Evolutionary conservation across 768 basidiomycete species (phyloP).

Genomic region (Sutorius australiensis): DNA sequence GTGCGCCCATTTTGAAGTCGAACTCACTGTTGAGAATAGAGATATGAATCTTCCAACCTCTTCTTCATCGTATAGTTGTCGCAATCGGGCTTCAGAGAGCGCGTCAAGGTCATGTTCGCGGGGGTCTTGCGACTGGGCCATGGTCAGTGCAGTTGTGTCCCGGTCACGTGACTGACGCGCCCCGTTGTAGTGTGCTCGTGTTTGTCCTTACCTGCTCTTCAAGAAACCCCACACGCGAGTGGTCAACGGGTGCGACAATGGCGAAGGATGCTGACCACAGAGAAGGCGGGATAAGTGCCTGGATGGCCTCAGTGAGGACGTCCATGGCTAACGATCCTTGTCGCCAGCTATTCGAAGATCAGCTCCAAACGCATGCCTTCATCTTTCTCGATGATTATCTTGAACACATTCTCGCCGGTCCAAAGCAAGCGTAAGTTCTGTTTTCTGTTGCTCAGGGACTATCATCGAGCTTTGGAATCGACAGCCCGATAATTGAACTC

Average conservation of each 20-base stretch:
- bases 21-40: constrained; percentile 57
- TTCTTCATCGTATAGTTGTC: constrained; percentile 59
- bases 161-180: constrained; percentile 31
- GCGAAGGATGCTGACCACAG: constrained; percentile 5
- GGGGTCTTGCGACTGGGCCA: not conserved
- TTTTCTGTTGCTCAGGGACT: not conserved
- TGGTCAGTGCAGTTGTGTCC: not conserved
- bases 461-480: not conserved
- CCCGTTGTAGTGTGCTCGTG: constrained; percentile 14
- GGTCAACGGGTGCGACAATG: constrained; percentile 5
- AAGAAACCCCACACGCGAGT: constrained; percentile 1
- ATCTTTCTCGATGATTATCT: constrained; percentile 77
- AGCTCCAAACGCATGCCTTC: constrained; percentile 73
- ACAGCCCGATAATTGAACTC: constrained; percentile 70
- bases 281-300: constrained; percentile 52
- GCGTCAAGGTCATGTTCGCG: constrained; percentile 18
- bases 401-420: constrained; percentile 62
- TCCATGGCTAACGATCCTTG: constrained; percentile 73
- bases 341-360: constrained; percentile 64
- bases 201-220: constrained; percentile 10
- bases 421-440: constrained; percentile 57
- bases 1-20: not conserved
- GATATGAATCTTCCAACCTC: constrained; percentile 58
- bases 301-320: constrained; percentile 64
- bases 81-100: constrained; percentile 50